Percentiles rank a stretch among this genome's conserved stretches.
phyloP scores from a whole-genome alignment of 306 rosid genomes.

The Vigna reflexopilosa region DNA sequence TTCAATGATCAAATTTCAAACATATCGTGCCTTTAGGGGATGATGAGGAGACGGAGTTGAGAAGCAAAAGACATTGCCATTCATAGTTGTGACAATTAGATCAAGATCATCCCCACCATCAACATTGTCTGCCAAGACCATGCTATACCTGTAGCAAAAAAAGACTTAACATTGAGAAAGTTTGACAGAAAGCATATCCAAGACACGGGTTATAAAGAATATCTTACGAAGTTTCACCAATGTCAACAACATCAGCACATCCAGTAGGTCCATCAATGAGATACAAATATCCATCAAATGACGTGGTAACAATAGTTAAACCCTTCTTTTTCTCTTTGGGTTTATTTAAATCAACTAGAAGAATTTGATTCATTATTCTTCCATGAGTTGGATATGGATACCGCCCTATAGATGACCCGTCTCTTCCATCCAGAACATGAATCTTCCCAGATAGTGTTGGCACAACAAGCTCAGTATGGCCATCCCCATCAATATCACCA shows the following conservation, averaged over 20 bases:
- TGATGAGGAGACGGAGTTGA: conserved; percentile 91
- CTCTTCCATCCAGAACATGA: conserved; percentile 94
- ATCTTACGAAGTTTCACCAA: conserved; percentile 99
- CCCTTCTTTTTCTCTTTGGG: conserved; percentile 84
- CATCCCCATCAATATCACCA: conserved; percentile 97
- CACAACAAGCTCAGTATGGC: conserved; percentile 91
- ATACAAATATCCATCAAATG: conserved; percentile 95
- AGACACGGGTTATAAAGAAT: conserved; percentile 34
- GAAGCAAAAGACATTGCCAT: conserved; percentile 97
- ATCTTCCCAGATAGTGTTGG: conserved; percentile 93
- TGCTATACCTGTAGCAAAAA: conserved; percentile 82
- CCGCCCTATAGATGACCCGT: conserved; percentile 79
- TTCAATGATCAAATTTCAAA: conserved; percentile 37
- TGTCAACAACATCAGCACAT: conserved; percentile 97
- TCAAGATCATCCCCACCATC: conserved; percentile 99
- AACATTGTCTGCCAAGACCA: conserved; percentile 98
- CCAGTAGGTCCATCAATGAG: conserved; percentile 95
- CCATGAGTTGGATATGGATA: conserved; percentile 96
- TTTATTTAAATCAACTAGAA: conserved; percentile 83
- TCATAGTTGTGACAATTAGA: conserved; percentile 94
- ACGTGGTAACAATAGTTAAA: conserved; percentile 86
- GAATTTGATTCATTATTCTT: conserved; percentile 93
- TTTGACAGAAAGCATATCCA: conserved; percentile 29
- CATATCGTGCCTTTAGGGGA: conserved; percentile 83
- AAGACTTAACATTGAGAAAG: conserved; percentile 31